Percentiles rank a stretch among this genome's conserved stretches.
phyloP scores from a whole-genome alignment of 148 eudicot genomes.

The Rhododendron mucronatum region DNA sequence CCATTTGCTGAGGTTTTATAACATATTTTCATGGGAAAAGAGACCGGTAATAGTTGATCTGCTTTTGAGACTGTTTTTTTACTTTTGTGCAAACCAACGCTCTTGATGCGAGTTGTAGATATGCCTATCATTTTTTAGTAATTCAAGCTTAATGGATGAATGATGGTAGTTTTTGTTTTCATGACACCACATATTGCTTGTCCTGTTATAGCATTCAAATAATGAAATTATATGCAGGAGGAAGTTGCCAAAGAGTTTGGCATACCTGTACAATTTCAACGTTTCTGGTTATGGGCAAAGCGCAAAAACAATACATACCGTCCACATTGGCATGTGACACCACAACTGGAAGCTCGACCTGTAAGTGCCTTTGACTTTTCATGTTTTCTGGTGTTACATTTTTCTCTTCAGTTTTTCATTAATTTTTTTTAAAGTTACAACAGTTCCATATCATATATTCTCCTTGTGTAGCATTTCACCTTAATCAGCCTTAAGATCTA shows the following conservation, averaged over 20 bases:
- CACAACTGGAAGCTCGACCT: constrained; percentile 58
- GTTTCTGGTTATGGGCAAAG: constrained; percentile 93
- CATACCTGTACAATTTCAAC: constrained; percentile 78
- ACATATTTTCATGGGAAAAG: neutral
- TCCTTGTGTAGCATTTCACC: neutral
- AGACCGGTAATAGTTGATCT: neutral
- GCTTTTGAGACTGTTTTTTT: neutral
- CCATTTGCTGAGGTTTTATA: neutral
- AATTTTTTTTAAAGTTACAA: neutral
- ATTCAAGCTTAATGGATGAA: neutral
- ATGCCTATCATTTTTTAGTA: neutral
- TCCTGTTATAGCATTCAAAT: neutral
- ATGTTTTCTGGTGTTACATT: neutral
- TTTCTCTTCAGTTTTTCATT: neutral
- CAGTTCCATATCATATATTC: neutral
- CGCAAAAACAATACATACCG: constrained; percentile 86
- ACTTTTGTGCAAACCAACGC: neutral
- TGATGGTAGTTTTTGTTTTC: neutral
- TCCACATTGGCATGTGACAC: constrained; percentile 70
- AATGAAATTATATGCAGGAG: constrained; percentile 37
- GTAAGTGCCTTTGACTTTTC: constrained; percentile 28
- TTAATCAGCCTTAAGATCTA: neutral
- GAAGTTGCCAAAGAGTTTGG: constrained; percentile 86
- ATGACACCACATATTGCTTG: neutral
- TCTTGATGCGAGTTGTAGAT: neutral